phyloP scores from a whole-genome alignment of 1,139 yeast species.

The Nadsonia commutata region DNA sequence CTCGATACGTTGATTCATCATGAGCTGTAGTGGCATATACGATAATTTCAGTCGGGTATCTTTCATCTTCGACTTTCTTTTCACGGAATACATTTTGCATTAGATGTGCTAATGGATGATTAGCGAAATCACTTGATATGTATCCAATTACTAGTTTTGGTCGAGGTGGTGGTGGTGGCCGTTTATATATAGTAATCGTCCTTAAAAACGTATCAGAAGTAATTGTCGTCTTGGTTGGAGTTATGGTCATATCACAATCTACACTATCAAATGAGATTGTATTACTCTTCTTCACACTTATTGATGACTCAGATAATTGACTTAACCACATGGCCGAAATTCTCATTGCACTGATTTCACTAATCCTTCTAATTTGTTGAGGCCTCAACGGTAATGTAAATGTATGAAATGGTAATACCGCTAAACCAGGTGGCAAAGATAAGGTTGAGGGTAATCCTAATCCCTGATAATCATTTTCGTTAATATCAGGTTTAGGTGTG shows the following conservation, averaged over 20 bases:
- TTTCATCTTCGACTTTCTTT: slow-evolving; percentile 13
- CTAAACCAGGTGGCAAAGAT: slow-evolving; percentile 19
- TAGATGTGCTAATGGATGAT: slow-evolving; percentile 23
- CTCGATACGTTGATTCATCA: slow-evolving; percentile 19
- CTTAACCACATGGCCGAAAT: slow-evolving; percentile 16
- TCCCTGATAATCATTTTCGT: slow-evolving; percentile 10
- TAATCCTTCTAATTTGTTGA: slow-evolving; percentile 16
- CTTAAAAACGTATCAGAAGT: slow-evolving; percentile 14
- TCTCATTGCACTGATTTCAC: slow-evolving; percentile 20
- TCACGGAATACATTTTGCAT: slow-evolving; percentile 24
- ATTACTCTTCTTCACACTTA: too few relatives aligned
- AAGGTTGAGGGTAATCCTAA: slow-evolving; percentile 19
- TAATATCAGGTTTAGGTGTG: slow-evolving; percentile 7
- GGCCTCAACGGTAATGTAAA: slow-evolving; percentile 21
- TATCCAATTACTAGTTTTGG: slow-evolving; percentile 19
- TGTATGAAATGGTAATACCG: slow-evolving; percentile 23
- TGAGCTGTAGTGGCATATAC: slow-evolving; percentile 22
- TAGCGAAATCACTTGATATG: slow-evolving; percentile 22
- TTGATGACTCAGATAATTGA: slow-evolving; percentile 7
- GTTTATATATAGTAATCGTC: slow-evolving; percentile 18
- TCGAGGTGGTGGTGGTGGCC: slow-evolving; percentile 21
- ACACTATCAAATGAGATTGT: too few relatives aligned
- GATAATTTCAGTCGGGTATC: slow-evolving; percentile 14
- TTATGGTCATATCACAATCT: too few relatives aligned
- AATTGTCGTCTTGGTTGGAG: too few relatives aligned